Percentiles rank a stretch among this genome's conserved stretches.
Conservation (phyloP, 208 protist genomes). For the Leptomonas seymouri region DNA sequence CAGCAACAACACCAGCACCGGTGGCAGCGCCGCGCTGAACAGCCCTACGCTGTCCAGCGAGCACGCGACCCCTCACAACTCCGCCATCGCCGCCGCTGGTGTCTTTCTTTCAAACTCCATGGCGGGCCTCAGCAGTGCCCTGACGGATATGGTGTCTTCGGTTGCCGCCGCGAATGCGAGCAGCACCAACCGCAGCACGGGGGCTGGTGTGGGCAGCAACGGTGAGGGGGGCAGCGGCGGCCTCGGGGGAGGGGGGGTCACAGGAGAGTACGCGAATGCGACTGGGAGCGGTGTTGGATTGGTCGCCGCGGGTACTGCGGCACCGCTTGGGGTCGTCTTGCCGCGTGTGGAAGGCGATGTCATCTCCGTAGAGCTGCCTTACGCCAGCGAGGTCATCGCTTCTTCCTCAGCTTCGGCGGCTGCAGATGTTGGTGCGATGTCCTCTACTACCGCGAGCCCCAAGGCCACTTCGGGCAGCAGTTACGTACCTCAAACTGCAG, state of each 20-base stretch:
- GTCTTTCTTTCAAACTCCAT: constrained; percentile 17
- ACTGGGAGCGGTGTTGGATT: neutral
- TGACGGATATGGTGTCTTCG: constrained; percentile 19
- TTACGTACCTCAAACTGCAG: neutral
- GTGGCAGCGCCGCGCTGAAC: neutral
- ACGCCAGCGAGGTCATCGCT: neutral
- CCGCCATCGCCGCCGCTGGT: neutral
- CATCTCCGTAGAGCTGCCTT: constrained; percentile 56
- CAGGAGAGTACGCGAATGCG: neutral
- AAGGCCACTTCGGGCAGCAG: neutral
- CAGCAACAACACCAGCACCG: neutral
- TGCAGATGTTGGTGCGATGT: neutral
- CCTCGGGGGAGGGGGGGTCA: neutral
- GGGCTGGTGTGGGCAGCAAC: neutral
- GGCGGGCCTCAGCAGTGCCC: constrained; percentile 12
- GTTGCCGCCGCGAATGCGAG: constrained; percentile 4
- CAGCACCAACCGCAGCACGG: neutral
- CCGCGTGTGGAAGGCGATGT: constrained; percentile 68
- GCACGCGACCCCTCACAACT: neutral
- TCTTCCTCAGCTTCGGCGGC: neutral
- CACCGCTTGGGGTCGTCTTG: constrained; percentile 58
- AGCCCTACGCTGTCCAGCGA: neutral
- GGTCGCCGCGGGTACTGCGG: neutral
- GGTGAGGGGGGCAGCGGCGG: neutral
- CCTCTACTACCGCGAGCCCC: neutral